Base-by-base conservation (phyloP, 2,329 filamentous ascomycete species). In the Aspergillus caelatus region DNA sequence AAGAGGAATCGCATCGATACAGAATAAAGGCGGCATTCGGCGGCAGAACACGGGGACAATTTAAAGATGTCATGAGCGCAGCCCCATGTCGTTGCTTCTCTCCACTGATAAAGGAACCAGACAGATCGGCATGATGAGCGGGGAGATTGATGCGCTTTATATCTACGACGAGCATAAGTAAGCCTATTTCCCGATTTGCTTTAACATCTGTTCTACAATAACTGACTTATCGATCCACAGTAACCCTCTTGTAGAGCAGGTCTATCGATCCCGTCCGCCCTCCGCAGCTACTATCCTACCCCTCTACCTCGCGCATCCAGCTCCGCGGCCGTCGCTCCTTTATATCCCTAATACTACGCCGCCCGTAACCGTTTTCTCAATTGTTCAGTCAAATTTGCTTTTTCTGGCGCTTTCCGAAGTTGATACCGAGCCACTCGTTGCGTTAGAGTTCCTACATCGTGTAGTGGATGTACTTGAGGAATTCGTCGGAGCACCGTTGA, bases 121-220 rank as follows among this genome's bases (percentile, higher is more conserved):
- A 62, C 63, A 65, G 23, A 69, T 72, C 70, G 70, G 60, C 75
- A 89, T 79, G 77, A 94, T 94, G 91, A 92, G 87, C 82, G 89
- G 92, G 82, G 88, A 91, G 76, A 91, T 99, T 75, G 94, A 98
- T 84, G 95, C 94, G 77, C 85, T 99, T 74, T 94, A 98, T 83
- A 93, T 99, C 77, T 97, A 91, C 80, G 94, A 98, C 86, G 94
- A 97, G 83, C 89, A 94, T 81, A 93, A 94, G 94, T 96, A 82
- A 74, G 86, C 60, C 70, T 64, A 45, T 11, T 45, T 26, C 34
- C 6, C 43, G n/a, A 28, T n/a, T 19, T 23, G 16, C 26, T 14
- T 19, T 48, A 7, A 34, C 30, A 28, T 55, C 41, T 14, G 10
- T 63, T 9, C 19, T 26, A n/a, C 62, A 41, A 36, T 50, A 69